A percentile compares a stretch with the other conserved stretches of the same genome.
Conservation (phyloP, 371 early-diverging fungal species). For the Lichtheimia ramosa region DNA sequence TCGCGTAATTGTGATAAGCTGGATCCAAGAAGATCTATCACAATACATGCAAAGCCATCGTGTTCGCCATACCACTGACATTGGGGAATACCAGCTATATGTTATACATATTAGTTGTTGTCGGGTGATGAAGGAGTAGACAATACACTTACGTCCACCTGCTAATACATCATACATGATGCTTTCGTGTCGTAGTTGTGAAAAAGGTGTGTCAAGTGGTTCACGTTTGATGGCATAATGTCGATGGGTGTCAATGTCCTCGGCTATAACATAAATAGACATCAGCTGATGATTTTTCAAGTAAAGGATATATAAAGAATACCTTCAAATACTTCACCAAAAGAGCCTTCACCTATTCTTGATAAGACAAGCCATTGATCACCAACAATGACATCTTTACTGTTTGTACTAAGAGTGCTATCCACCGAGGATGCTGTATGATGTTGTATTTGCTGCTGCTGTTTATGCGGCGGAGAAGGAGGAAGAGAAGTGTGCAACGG, state of each 20-base stretch:
- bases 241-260: constrained; percentile 43
- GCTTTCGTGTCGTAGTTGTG: constrained; percentile 57
- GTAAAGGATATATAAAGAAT: constrained; percentile 4
- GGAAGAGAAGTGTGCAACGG: constrained; percentile 15
- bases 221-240: constrained; percentile 62
- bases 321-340: constrained; percentile 69
- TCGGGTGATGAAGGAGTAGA: no score
- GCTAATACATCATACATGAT: constrained; percentile 49
- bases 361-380: constrained; percentile 58
- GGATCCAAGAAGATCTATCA: constrained; percentile 97
- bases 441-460: constrained; percentile 2
- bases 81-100: constrained; percentile 17
- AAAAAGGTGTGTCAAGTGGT: constrained; percentile 36
- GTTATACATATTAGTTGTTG: not conserved
- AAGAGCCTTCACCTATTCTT: constrained; percentile 64
- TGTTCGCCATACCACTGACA: constrained; percentile 93
- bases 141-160: constrained; percentile 50
- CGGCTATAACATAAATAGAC: constrained; percentile 26
- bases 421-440: constrained; percentile 22
- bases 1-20: constrained; percentile 87
- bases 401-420: constrained; percentile 22
- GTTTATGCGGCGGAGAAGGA: constrained; percentile 24
- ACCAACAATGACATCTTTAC: constrained; percentile 49
- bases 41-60: constrained; percentile 86
- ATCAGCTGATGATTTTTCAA: constrained; percentile 4